Evolutionary conservation across 2,329 filamentous ascomycete species (phyloP).

Genomic region (Clonostachys sp.): DNA sequence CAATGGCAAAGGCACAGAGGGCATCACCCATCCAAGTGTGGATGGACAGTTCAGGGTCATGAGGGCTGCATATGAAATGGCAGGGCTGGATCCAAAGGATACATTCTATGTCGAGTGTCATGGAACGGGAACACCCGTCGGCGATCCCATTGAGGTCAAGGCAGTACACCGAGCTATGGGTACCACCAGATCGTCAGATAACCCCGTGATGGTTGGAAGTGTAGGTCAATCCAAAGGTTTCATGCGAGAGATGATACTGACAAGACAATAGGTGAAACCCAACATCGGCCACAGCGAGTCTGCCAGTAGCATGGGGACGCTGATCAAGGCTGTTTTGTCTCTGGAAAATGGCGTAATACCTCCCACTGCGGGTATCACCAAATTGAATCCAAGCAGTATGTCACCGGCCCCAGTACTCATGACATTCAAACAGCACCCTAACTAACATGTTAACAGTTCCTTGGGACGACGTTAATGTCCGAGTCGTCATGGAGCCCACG

Average conservation of each 20-base stretch:
- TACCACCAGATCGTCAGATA: neutral
- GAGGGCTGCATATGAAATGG: slow-evolving; percentile 12
- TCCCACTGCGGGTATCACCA: slow-evolving; percentile 13
- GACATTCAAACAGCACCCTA: neutral
- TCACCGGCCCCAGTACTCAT: slow-evolving; percentile 4
- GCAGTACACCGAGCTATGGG: slow-evolving; percentile 25
- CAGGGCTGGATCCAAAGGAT: slow-evolving; percentile 11
- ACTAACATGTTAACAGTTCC: neutral
- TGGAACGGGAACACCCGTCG: slow-evolving; percentile 19
- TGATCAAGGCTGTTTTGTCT: slow-evolving; percentile 17
- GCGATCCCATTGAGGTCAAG: slow-evolving; percentile 17
- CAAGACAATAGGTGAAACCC: slow-evolving; percentile 30
- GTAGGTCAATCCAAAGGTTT: too few relatives aligned
- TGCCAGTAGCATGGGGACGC: slow-evolving; percentile 14
- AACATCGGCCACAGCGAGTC: slow-evolving; percentile 19
- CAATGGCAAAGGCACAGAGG: slow-evolving; percentile 37
- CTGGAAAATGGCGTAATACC: slow-evolving; percentile 18
- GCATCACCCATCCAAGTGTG: slow-evolving; percentile 46
- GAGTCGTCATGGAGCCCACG: slow-evolving; percentile 2
- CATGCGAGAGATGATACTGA: slow-evolving; percentile 8
- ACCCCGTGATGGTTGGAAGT: too few relatives aligned
- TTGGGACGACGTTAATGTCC: slow-evolving; percentile 2
- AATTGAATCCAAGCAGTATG: slow-evolving; percentile 12
- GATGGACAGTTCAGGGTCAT: slow-evolving; percentile 31
- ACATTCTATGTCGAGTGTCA: slow-evolving; percentile 22